Conservation (phyloP, 169 alveolate species). For the Sarcocystis neurona region DNA sequence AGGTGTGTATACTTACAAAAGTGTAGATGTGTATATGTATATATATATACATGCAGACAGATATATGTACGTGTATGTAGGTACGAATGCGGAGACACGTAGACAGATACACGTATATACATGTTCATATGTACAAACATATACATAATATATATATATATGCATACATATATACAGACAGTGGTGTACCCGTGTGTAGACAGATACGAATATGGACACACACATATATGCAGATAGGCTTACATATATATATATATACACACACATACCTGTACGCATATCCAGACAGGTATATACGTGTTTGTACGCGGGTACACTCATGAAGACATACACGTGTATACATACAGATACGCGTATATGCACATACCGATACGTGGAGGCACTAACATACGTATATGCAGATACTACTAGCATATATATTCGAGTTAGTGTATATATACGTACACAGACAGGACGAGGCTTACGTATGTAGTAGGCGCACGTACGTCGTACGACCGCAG, state of each 20-base stretch:
- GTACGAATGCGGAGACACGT: not conserved
- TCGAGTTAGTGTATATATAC: too few species aligned
- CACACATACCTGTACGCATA: not conserved
- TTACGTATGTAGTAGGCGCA: too few species aligned
- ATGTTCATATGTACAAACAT: not conserved
- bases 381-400: too few species aligned
- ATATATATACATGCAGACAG: not conserved
- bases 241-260: too few species aligned
- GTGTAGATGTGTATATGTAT: not conserved
- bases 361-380: too few species aligned
- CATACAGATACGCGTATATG: too few species aligned
- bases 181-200: not conserved
- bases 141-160: not conserved
- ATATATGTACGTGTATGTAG: not conserved
- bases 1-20: not conserved
- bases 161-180: not conserved
- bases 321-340: too few species aligned
- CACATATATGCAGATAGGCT: not conserved
- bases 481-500: too few species aligned
- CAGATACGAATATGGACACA: not conserved
- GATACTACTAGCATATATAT: too few species aligned
- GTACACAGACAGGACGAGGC: too few species aligned
- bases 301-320: not conserved
- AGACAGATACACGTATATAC: not conserved
- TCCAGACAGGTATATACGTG: not conserved